Evolutionary conservation across 345 rosid genomes (phyloP).

Genomic region (Eucalyptus regnans): DNA sequence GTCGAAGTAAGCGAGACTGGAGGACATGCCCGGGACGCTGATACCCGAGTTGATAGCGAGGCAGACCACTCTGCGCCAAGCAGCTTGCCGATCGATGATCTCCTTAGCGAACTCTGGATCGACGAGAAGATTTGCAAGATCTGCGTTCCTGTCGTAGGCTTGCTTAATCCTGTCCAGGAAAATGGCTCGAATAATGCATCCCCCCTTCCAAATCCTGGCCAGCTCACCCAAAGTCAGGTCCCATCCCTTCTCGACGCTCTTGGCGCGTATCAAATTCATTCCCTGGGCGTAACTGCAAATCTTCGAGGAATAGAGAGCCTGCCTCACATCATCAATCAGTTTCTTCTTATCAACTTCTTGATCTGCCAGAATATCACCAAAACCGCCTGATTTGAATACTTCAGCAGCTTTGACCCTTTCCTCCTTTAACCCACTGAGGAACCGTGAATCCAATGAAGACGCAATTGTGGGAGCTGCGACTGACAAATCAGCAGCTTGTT

Average conservation of each 20-base stretch:
- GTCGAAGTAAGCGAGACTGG: conserved; percentile 94
- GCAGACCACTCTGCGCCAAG: conserved; percentile 92
- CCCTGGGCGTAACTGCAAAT: conserved; percentile 98
- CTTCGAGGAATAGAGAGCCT: conserved; percentile 89
- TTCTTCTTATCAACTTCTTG: conserved; percentile 69
- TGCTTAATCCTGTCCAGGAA: conserved; percentile 93
- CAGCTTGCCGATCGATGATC: conserved; percentile 83
- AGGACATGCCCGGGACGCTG: conserved; percentile 90
- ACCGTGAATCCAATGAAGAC: conserved; percentile 82
- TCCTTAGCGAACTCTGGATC: conserved; percentile 97
- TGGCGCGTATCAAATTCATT: conserved; percentile 90
- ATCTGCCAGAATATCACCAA: conserved; percentile 49
- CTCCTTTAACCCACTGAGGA: conserved; percentile 86
- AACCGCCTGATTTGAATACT: conserved; percentile 68
- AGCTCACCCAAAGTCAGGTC: conserved; percentile 82
- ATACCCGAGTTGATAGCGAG: conserved; percentile 83
- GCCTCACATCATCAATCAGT: conserved; percentile 77
- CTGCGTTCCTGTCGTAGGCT: conserved; percentile 87
- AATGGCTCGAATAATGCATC: conserved; percentile 87
- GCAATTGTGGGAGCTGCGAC: conserved; percentile 93
- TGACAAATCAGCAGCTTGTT: conserved; percentile 95
- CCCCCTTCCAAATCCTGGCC: conserved; percentile 98
- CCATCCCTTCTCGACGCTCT: conserved; percentile 87
- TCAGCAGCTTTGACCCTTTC: conserved; percentile 84
- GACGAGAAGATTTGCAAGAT: conserved; percentile 79